phyloP scores from a whole-genome alignment of 768 basidiomycete genomes.

The Lactarius tabidus region DNA sequence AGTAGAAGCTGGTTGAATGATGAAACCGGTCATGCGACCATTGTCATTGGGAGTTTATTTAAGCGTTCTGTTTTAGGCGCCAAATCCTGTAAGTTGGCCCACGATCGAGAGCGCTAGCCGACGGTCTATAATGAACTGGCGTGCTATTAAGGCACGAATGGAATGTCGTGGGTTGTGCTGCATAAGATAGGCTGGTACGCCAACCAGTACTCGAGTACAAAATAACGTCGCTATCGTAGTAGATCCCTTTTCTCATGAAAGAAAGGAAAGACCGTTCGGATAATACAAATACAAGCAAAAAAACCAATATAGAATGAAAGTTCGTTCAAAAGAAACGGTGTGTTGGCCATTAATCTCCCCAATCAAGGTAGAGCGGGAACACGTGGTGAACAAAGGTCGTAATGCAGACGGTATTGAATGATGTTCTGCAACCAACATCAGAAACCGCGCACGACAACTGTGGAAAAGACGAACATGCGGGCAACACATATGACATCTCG shows the following conservation, averaged over 20 bases:
- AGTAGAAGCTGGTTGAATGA: not conserved
- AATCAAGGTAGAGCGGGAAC: not conserved
- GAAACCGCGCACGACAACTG: not conserved
- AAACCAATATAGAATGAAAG: not conserved
- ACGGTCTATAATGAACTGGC: no score
- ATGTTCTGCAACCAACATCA: not conserved
- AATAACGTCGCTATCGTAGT: not conserved
- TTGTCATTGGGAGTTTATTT: no score
- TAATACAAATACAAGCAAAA: not conserved
- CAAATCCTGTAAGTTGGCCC: no score
- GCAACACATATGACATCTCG: not conserved
- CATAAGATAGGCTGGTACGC: no score
- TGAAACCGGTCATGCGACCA: no score
- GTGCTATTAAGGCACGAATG: no score
- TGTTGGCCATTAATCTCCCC: slow-evolving; percentile 1
- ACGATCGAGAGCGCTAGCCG: no score
- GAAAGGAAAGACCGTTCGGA: not conserved
- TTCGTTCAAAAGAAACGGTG: not conserved
- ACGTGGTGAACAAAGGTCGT: not conserved
- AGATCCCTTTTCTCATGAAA: not conserved
- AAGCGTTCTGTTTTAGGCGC: no score
- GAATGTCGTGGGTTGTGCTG: no score
- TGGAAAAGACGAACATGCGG: not conserved
- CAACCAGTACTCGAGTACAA: not conserved
- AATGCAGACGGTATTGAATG: not conserved